Evolutionary conservation across 805 yeast genomes (phyloP).

Genomic region (Yarrowia hollandica): DNA sequence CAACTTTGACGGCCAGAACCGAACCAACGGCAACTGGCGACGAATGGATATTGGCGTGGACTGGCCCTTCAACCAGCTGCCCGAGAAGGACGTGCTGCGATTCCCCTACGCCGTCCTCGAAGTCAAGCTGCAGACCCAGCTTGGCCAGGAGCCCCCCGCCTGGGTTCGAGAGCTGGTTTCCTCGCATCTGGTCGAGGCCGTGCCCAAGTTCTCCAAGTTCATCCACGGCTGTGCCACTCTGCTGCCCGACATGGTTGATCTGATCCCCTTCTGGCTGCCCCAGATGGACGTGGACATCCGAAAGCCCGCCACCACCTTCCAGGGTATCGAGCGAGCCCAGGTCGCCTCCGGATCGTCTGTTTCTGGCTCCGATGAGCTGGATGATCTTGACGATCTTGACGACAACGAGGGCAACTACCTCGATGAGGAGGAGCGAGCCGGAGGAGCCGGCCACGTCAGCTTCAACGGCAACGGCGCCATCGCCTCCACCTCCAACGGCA

Average conservation of each 20-base stretch:
- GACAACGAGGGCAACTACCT: slow-evolving; percentile 33
- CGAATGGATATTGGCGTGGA: slow-evolving; percentile 98
- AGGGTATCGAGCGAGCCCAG: slow-evolving; percentile 60
- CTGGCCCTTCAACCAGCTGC: slow-evolving; percentile 86
- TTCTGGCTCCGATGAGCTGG: slow-evolving; percentile 41
- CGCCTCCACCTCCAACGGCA: background rate
- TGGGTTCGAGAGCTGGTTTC: slow-evolving; percentile 94
- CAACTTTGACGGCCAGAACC: slow-evolving; percentile 86
- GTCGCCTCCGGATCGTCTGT: slow-evolving; percentile 34
- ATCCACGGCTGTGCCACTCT: slow-evolving; percentile 96
- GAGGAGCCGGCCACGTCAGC: slow-evolving; percentile 24
- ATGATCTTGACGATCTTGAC: slow-evolving; percentile 43
- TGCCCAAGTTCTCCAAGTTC: slow-evolving; percentile 95
- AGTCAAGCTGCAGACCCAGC: slow-evolving; percentile 94
- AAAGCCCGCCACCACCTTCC: slow-evolving; percentile 70
- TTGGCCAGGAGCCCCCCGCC: slow-evolving; percentile 98
- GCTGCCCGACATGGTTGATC: slow-evolving; percentile 75
- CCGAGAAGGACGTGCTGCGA: slow-evolving; percentile 81
- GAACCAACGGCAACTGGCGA: slow-evolving; percentile 95
- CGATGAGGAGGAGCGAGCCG: slow-evolving; percentile 38
- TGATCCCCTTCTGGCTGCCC: slow-evolving; percentile 96
- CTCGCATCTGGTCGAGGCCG: slow-evolving; percentile 94
- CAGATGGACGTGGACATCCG: slow-evolving; percentile 96
- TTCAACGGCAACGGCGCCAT: slow-evolving; percentile 14
- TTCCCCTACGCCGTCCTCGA: slow-evolving; percentile 98